Base-by-base conservation (phyloP, 1,284 basidiomycete species). In the Ganoderma lucidum region DNA sequence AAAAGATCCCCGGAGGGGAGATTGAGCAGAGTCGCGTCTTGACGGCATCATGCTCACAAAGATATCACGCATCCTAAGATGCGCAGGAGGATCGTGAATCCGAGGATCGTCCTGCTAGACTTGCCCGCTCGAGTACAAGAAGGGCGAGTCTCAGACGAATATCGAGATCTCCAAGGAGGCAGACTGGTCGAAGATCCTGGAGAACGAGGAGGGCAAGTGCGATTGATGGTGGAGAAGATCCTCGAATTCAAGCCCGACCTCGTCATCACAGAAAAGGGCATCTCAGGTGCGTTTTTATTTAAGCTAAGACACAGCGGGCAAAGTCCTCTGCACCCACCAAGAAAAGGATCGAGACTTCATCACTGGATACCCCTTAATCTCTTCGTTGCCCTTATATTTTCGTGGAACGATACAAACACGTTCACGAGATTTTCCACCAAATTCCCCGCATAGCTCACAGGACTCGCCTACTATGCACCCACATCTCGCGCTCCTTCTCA, bases 121-220 rank as follows among this genome's bases (percentile, higher is more conserved):
- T 99, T 99, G 97, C 82, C 96, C 97, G 19, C 84, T 99, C 67
- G 98, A 99, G 84, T 99, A 99, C 86, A 99, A 99, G 85, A 99
- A 99, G 87, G 97, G 97, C 58, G 98, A 99, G 85, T 92, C 89
- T 72, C 97, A 99, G 83, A 99, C 98, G 72, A 98, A 99, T 82
- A 99, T 99, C 85, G 97, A 99, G 84, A 96, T 99, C 76, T 92
- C 92, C 44, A 96, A 95, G 81, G 97, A 98, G 83, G 88, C 89
- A 58, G 97, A 99, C 80, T 99, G 96, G 95, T 93, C 93, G 73
- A 85, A 95, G 66, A 93, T 96, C 44, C 91, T 98, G 80, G 92
- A 96, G 80, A 96, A 99, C 73, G 97, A 99, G 83, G 97, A 99
- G 83, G 95, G 82, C 97, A 99, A 82, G 93, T 99, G 78, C 96